phyloP scores from a whole-genome alignment of 169 alveolate species.

The Eimeria praecox region DNA sequence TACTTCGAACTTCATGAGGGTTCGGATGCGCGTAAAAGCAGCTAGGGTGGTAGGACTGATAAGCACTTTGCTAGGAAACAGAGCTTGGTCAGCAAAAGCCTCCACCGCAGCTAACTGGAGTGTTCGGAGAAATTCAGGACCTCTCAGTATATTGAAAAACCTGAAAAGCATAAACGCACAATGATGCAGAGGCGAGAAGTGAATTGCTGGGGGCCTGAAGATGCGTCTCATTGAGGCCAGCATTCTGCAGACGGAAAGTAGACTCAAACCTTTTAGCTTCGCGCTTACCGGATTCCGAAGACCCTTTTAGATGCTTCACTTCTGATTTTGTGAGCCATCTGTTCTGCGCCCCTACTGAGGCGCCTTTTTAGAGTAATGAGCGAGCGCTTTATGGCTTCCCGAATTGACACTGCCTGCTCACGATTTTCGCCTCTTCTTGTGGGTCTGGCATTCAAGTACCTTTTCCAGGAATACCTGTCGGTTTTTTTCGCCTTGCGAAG shows the following conservation, averaged over 20 bases:
- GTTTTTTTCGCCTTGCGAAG: slow-evolving; percentile 70
- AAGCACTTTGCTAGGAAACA: slow-evolving; percentile 42
- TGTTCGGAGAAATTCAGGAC: slow-evolving; percentile 34
- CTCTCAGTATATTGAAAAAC: slow-evolving; percentile 52
- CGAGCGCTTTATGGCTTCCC: slow-evolving; percentile 40
- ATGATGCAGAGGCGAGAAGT: background rate
- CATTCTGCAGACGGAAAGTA: background rate
- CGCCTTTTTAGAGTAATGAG: slow-evolving; percentile 12
- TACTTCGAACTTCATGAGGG: slow-evolving; percentile 27
- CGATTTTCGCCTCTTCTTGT: slow-evolving; percentile 29
- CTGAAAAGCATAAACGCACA: background rate
- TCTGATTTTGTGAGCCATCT: slow-evolving; percentile 26
- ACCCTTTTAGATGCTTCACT: slow-evolving; percentile 45
- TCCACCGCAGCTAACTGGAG: slow-evolving; percentile 67
- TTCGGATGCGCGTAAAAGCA: slow-evolving; percentile 60
- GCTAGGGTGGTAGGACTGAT: slow-evolving; percentile 57
- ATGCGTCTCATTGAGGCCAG: background rate
- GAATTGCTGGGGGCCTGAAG: background rate
- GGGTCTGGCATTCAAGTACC: slow-evolving; percentile 69
- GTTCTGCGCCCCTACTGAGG: background rate
- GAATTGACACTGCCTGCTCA: slow-evolving; percentile 28
- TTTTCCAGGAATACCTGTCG: slow-evolving; percentile 57
- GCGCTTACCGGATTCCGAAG: slow-evolving; percentile 48
- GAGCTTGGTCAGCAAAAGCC: slow-evolving; percentile 61
- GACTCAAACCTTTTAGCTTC: background rate